These are phyloP conservation scores for Sporothrix brunneoviolacea DNA, from an alignment of 2,329 filamentous ascomycete species.

Conservation along the genomic window DNA sequence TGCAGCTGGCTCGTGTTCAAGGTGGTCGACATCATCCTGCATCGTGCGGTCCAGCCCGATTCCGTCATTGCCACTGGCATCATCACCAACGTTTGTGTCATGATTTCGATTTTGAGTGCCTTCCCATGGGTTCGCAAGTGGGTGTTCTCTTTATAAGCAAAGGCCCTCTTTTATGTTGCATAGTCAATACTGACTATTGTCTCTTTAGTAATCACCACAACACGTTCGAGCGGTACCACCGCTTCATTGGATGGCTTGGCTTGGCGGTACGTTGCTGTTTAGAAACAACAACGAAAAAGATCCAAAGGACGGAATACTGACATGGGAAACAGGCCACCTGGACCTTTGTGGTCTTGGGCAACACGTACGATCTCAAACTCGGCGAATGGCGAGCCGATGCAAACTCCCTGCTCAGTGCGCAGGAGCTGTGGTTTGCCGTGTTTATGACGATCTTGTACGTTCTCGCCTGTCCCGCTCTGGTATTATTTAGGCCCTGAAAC, in stretches of 20 bases:
- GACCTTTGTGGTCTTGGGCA: constrained; percentile 33
- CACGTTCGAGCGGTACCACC: constrained; percentile 35
- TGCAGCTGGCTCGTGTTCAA: constrained; percentile 35
- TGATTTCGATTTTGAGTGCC: constrained; percentile 33
- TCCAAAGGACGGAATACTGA: too few relatives aligned
- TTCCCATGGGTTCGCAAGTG: constrained; percentile 37
- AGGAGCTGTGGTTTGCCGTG: constrained; percentile 35
- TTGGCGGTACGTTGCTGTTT: constrained; percentile 31
- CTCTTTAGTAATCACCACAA: constrained; percentile 32
- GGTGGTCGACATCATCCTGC: constrained; percentile 30
- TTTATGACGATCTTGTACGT: constrained; percentile 35
- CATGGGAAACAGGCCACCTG: constrained; percentile 34
- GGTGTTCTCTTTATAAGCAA: constrained; percentile 20
- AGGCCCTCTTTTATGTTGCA: neutral
- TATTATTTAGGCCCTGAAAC: too few relatives aligned
- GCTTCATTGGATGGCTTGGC: constrained; percentile 36
- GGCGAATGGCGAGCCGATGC: constrained; percentile 29
- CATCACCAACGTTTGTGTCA: constrained; percentile 31
- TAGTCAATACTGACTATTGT: too few relatives aligned
- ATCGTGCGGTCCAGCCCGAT: constrained; percentile 27
- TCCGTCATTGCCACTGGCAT: constrained; percentile 32
- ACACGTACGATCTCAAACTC: constrained; percentile 30
- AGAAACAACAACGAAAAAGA: too few relatives aligned
- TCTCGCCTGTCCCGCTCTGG: too few relatives aligned
- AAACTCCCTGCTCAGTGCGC: constrained; percentile 29